Conservation (phyloP, 2,329 filamentous ascomycete species). For the Coleophoma eucalyptorum region DNA sequence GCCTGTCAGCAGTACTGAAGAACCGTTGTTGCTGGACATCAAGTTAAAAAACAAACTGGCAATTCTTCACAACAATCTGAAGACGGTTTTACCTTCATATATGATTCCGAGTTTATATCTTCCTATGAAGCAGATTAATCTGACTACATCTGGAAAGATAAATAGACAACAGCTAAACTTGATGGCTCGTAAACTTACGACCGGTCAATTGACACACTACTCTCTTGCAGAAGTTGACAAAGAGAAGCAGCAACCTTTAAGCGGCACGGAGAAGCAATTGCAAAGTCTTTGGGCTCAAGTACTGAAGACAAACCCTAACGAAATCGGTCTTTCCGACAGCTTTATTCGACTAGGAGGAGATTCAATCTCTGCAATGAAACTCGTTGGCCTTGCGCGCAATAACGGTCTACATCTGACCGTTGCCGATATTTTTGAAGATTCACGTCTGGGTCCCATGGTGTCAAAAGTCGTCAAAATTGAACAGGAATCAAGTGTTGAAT, state of each 20-base stretch:
- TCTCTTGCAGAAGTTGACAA: not conserved
- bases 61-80: no score
- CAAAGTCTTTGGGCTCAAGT: conserved; percentile 45
- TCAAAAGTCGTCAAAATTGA: no score
- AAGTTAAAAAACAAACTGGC: no score
- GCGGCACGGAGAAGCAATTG: conserved; percentile 24
- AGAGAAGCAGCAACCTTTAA: not conserved
- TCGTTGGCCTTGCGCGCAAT: conserved; percentile 32
- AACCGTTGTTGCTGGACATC: no score
- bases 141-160: conserved; percentile 21
- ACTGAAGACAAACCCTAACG: conserved; percentile 36
- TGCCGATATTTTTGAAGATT: conserved; percentile 34
- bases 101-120: conserved; percentile 2
- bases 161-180: conserved; percentile 32
- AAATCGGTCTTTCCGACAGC: conserved; percentile 23
- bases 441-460: conserved; percentile 3
- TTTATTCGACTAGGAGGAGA: conserved; percentile 33
- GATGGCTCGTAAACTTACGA: conserved; percentile 30
- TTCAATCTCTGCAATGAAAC: conserved; percentile 30
- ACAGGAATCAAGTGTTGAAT: no score
- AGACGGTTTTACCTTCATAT: conserved; percentile 10
- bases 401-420: conserved; percentile 30
- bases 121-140: not conserved
- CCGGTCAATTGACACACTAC: not conserved
- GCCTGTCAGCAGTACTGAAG: no score